Conservation (phyloP, 768 basidiomycete genomes). For the Mycena galopus region DNA sequence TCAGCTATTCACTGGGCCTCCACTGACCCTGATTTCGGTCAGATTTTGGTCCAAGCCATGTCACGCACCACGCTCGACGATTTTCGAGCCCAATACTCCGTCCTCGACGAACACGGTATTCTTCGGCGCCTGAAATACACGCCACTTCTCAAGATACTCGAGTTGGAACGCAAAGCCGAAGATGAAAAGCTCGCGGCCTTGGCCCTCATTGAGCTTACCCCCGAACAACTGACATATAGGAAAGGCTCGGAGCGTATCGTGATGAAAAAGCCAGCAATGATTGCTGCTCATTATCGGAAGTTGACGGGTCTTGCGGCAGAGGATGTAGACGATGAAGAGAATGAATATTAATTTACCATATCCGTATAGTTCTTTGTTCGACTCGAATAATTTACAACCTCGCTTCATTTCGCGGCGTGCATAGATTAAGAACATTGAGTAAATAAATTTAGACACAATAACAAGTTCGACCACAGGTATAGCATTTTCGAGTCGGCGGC, state of each 20-base stretch:
- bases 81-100: neutral
- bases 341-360: neutral
- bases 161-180: neutral
- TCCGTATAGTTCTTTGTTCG: too few species aligned
- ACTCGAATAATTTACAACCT: too few species aligned
- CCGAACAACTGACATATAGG: conserved; percentile 17
- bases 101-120: neutral
- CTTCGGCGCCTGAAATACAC: conserved; percentile 4
- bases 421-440: neutral
- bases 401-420: too few species aligned
- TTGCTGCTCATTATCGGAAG: conserved; percentile 9
- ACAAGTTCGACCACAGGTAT: conserved; percentile 47
- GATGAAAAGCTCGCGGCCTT: neutral
- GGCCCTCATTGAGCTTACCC: neutral
- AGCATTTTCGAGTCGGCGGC: conserved; percentile 41
- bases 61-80: conserved; percentile 2
- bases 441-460: conserved; percentile 40
- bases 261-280: conserved; percentile 1
- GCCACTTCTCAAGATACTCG: neutral
- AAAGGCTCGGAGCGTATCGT: neutral
- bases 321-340: neutral
- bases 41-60: conserved; percentile 6
- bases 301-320: neutral
- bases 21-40: too few species aligned
- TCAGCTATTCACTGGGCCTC: too few species aligned